Evolutionary conservation across 208 protist genomes (phyloP), one percentile per base, ranked within the genome.

Genomic region (Trypanosoma caninum): DNA sequence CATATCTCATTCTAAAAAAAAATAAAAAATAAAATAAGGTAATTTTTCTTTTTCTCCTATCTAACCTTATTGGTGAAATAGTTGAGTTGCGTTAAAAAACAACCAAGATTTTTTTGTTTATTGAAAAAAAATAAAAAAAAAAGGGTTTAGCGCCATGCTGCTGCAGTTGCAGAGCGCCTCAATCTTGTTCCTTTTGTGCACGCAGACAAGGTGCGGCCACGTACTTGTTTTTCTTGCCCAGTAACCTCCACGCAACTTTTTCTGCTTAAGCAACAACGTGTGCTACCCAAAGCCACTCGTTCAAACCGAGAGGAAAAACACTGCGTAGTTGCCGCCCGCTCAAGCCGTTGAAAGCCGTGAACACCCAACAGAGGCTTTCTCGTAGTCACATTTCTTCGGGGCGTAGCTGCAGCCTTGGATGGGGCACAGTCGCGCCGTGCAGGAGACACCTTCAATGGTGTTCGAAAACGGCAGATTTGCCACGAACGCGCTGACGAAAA

Each of bases 81-180:
- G n/a, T n/a, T n/a, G n/a, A n/a, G n/a, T n/a, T n/a, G n/a, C n/a
- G n/a, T n/a, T n/a, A n/a, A n/a, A n/a, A n/a, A n/a, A n/a, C n/a
- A n/a, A n/a, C n/a, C n/a, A n/a, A n/a, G n/a, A n/a, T n/a, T n/a
- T n/a, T n/a, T n/a, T n/a, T n/a, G n/a, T n/a, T n/a, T n/a, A n/a
- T n/a, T n/a, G 38, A 22, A 44, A 11, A 44, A n/a, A 18, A 5
- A n/a, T 44, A 18, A 6, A n/a, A 14, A 6, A 50, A 50, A 6
- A 2, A 50, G 7, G 23, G 58, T 30, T 51, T 16, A 59, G 34
- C 40, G 53, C 13, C 20, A 11, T 3, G 58, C 45, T 16, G 35
- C 44, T 18, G 59, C 35, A 28, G 52, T 56, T 18, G 42, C 34
- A 20, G 64, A 58, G 3, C 45, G 35, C 31, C 48, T 70, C 23